phyloP scores from a whole-genome alignment of 305 asterid genomes.

The Petunia hybrid region DNA sequence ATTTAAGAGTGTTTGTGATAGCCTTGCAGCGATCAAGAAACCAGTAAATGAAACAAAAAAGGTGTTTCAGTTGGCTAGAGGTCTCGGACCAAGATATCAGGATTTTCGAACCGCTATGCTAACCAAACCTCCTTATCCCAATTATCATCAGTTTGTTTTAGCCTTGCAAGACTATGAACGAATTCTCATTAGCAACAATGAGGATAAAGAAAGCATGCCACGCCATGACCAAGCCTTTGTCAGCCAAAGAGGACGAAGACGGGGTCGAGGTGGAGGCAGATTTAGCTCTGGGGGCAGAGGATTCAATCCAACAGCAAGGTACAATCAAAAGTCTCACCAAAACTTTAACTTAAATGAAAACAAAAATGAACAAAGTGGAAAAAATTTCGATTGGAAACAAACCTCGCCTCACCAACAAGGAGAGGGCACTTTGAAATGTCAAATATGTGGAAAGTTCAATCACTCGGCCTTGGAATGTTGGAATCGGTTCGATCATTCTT shows the following conservation, averaged over 20 bases:
- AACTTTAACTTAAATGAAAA: background rate
- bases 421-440: background rate
- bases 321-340: background rate
- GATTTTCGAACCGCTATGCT: background rate
- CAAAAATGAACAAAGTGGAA: background rate
- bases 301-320: background rate
- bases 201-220: too few species aligned
- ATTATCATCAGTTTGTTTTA: background rate
- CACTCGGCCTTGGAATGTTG: background rate
- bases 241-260: background rate
- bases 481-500: background rate
- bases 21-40: too few species aligned
- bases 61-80: too few species aligned
- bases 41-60: too few species aligned
- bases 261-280: background rate
- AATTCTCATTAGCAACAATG: background rate
- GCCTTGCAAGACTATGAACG: background rate
- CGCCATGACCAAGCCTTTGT: too few species aligned
- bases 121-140: background rate
- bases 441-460: slow-evolving; percentile 12
- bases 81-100: too few species aligned
- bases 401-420: background rate
- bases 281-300: background rate
- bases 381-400: background rate
- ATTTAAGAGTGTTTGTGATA: too few species aligned